Evolutionary conservation across 768 basidiomycete genomes (phyloP), one percentile per base, ranked within the genome.

Genomic region (Scleroderma bovista): DNA sequence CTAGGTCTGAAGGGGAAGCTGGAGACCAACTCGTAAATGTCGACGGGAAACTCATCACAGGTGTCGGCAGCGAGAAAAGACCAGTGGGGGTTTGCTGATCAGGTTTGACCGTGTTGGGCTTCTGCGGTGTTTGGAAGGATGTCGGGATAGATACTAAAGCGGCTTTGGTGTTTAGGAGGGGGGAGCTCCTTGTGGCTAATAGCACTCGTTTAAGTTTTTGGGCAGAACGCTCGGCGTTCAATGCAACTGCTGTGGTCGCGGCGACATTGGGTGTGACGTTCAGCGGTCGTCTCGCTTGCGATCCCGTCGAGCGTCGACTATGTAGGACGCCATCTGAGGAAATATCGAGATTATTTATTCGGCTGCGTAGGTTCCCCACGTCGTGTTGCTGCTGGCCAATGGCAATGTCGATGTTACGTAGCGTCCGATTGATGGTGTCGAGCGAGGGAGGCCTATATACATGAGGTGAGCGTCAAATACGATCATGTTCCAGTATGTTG

Each of bases 361-460:
- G 77, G n/a, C 70, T 61, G 2, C 75, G 65, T 29, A 90, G 73
- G 2, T 65, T 60, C 3, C 74, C 67, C 23, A 90, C 65, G 9
- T 83, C 78, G 24, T 70, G 69, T 1, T 72, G 69, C 63, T 86
- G 83, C 55, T 85, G 81, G 34, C 74, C 73, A 52, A 90, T 75
- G 1, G 82, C 81, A 17, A 80, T 62, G 48, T 91, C 86, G 57
- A 96, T 90, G 63, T 94, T 93, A 37, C 86, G 81, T 58, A 88
- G 86, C 0, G 90, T 87, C 29, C 89, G 79, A 57, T 75, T 83
- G 62, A 95, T 79, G 1, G 87, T 85, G 58, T 94, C 93, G 45
- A 96, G 69, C 7, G 89, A 82, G 1, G 93, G 92, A 6, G 90
- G 77, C 55, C 92, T 94, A 60, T 20, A 36, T 5, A 13, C 26